Base-by-base conservation (phyloP, 148 eudicot genomes). In the Tetragonia tetragonoides region DNA sequence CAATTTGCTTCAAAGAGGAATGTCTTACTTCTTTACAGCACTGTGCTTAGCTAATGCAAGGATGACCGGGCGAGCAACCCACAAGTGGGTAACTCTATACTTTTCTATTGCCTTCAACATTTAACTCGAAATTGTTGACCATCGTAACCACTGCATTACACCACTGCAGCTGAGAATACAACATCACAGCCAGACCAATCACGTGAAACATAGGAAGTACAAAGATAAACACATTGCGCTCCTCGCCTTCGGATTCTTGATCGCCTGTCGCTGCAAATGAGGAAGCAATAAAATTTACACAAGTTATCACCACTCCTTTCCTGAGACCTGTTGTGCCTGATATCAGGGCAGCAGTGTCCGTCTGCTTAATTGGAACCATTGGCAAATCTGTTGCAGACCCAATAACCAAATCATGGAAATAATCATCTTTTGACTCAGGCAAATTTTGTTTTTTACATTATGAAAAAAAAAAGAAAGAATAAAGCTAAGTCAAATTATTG, bases 191-290 rank as follows among this genome's bases (percentile, higher is more conserved):
- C 6, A 91, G 75, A 0, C 97, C 97, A 80, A 91, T 90, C 63
- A 90, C 91, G 80, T 93, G 98, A 85, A 88, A 93, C 98, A 93
- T 87, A 0, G 97, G 98, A 78, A 91, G 39, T 24, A 91, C 81
- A 81, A 90, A 87, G 47, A 93, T 63, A 23, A 56, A 87, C 65
- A 89, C 84, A 75, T 84, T 79, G 66, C 88, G 38, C 81, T 57
- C 69, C 66, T 86, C 96, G 1, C 98, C 98, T 2, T 68, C 63
- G 0, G 51, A 5, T 9, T 88, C 92, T 51, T 87, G 90, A 81
- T 90, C 98, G 5, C 79, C 42, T 3, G 82, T 20, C 7, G 85
- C 44, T 96, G 87, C 87, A 23, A 87, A 21, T 20, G 92, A 67
- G 1, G 89, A 78, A 6, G 92, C 80, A 14, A 93, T 86, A 65